These are phyloP conservation scores for Serpula lacrymans DNA, from an alignment of 768 basidiomycete species.

Conservation along the genomic window DNA sequence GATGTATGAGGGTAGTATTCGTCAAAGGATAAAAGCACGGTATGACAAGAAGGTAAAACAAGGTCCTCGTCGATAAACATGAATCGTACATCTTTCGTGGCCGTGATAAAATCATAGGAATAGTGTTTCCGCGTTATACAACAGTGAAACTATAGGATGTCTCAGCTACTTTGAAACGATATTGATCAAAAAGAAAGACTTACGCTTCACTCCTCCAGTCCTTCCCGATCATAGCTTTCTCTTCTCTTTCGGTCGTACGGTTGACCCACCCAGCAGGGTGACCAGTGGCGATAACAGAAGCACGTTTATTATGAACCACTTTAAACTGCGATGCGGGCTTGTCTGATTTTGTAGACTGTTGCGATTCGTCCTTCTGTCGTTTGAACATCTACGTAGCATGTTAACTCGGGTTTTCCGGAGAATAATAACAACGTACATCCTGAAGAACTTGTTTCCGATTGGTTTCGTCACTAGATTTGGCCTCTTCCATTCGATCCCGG, in stretches of 20 bases:
- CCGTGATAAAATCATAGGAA: no score
- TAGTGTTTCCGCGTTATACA: constrained; percentile 4
- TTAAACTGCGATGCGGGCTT: constrained; percentile 71
- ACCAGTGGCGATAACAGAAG: constrained; percentile 64
- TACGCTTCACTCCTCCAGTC: constrained; percentile 57
- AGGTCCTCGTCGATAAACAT: no score
- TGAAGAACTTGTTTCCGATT: constrained; percentile 53
- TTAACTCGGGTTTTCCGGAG: not conserved
- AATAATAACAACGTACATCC: constrained; percentile 39
- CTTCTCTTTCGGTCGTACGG: constrained; percentile 42
- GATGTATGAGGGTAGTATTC: constrained; percentile 18
- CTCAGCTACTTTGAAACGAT: no score
- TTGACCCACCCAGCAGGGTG: constrained; percentile 74
- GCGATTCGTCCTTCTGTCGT: constrained; percentile 49
- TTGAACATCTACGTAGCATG: constrained; percentile 48
- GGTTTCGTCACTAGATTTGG: constrained; percentile 40
- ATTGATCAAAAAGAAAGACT: constrained; percentile 17
- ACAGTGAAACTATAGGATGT: constrained; percentile 4
- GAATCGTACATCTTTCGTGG: no score
- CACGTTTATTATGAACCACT: constrained; percentile 67
- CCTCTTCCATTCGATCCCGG: constrained; percentile 72
- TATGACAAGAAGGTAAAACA: not conserved
- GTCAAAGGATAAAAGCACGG: constrained; percentile 11
- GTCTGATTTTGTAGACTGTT: constrained; percentile 28
- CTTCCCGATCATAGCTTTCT: constrained; percentile 38